Conservation (phyloP, 371 early-diverging fungal genomes). For the Lichtheimia ornata region DNA sequence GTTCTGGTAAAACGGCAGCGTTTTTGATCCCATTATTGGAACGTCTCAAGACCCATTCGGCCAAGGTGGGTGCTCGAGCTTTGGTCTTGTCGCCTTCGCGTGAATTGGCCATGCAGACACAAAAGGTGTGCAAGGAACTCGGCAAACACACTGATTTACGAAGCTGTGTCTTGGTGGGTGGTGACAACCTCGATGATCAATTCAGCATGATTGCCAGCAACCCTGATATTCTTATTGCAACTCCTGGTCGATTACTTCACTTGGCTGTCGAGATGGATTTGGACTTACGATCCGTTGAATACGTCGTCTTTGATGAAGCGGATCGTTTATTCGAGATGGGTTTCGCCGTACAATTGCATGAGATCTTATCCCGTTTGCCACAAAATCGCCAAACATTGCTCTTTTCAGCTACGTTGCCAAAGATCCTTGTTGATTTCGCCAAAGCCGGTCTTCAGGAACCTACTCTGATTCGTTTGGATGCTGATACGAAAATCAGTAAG, state of each 20-base stretch:
- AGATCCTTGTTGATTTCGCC: conserved; percentile 91
- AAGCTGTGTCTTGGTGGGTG: conserved; percentile 91
- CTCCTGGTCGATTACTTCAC: conserved; percentile 97
- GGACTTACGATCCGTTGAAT: conserved; percentile 86
- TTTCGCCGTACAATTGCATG: conserved; percentile 93
- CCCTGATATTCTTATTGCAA: conserved; percentile 97
- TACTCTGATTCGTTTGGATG: conserved; percentile 89
- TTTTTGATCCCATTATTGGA: conserved; percentile 96
- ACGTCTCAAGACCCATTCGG: conserved; percentile 84
- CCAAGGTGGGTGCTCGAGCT: conserved; percentile 86
- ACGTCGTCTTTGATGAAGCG: conserved; percentile 98
- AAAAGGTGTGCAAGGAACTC: conserved; percentile 88
- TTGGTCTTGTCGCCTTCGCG: conserved; percentile 91
- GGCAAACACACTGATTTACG: conserved; percentile 91
- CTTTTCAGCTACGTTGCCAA: conserved; percentile 96
- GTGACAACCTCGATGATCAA: conserved; percentile 93
- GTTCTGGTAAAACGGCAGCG: conserved; percentile 98
- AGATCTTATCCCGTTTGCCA: conserved; percentile 86
- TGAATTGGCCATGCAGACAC: conserved; percentile 97
- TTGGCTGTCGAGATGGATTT: conserved; percentile 94
- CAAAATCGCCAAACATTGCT: conserved; percentile 85
- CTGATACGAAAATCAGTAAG: conserved; percentile 88
- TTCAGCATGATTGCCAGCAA: conserved; percentile 88
- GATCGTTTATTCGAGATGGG: conserved; percentile 98
- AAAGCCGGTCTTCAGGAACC: conserved; percentile 95